Base-by-base conservation (phyloP, 495 filamentous ascomycete species). In the Oleoguttula mirabilis region DNA sequence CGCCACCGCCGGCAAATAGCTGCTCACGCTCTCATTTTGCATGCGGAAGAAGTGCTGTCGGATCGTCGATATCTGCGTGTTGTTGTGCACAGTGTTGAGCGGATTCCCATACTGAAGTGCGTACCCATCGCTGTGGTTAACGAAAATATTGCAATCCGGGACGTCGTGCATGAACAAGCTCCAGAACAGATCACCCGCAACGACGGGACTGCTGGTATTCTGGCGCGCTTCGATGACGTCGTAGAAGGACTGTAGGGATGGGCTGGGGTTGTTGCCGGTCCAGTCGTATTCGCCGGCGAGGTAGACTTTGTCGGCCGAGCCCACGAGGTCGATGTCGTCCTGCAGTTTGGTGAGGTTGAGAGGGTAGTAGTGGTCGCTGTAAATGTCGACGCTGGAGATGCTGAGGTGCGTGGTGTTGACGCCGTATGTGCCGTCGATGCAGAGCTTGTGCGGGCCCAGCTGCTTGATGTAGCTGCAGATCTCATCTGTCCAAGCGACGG, bases 401-500 rank as follows among this genome's bases (percentile, higher is more conserved):
- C 30, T 35, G 14, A 73, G 57, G 47, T 73, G 66, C 12, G 63
- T 66, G 36, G 43, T 55, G 59, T 73, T 73, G 41, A 75, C 58
- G 16, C 71, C 71, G 44, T 73, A 75, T 2, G 70, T 72, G 14
- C 71, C 70, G 43, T 75, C 70, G 17, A 75, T 58, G 50, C 55
- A 54, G 4, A 75, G 64, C 50, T 73, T 73, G 14, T 60, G 43
- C 1, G 69, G 70, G 32, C 58, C 69, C 19, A 73, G 63, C 19
- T 55, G 34, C 54, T 73, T 73, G 41, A 75, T 60, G 47, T 60
- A 65, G 38, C 38, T 3, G 65, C 63, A 33, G 10, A 75, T 69
- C 17, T 71, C 67, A 16, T 52, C 32, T 3, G 66, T 62, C 71
- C 71, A 75, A 8, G 52, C 52, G 1, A 52, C 56, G 1, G 71